Evolutionary conservation across 2,329 filamentous ascomycete species (phyloP).

Genomic region (Alternaria rosae): DNA sequence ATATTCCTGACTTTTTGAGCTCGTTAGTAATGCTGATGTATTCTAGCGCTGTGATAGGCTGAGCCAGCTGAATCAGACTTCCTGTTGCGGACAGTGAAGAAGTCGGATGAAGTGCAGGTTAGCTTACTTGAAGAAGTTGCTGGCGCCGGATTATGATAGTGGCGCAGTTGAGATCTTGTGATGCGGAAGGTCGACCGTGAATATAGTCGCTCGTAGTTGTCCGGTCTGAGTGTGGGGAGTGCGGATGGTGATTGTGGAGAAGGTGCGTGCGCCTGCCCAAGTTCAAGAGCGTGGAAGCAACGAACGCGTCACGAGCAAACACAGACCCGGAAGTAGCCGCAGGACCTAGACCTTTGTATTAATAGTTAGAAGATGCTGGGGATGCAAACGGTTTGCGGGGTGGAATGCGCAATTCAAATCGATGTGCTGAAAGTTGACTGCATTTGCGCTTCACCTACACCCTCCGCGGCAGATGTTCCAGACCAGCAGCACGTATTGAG

Average conservation of each 20-base stretch:
- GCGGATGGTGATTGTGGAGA: slow-evolving; percentile 8
- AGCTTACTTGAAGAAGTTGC: neutral
- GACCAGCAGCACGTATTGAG: slow-evolving; percentile 9
- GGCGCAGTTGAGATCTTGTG: neutral
- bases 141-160: neutral
- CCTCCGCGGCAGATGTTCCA: slow-evolving; percentile 10
- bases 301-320: neutral
- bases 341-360: neutral
- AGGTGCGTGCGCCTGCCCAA: slow-evolving; percentile 21
- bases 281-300: slow-evolving; percentile 8
- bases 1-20: neutral
- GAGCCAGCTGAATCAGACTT: neutral
- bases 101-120: neutral
- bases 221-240: slow-evolving; percentile 5
- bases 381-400: slow-evolving; percentile 2
- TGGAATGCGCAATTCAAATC: neutral
- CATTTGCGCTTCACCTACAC: slow-evolving; percentile 9
- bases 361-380: neutral
- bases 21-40: neutral
- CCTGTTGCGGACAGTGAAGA: neutral
- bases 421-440: neutral
- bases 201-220: neutral
- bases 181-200: neutral
- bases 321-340: slow-evolving; percentile 1
- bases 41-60: neutral